Evolutionary conservation across 148 eudicot species (phyloP).

Genomic region (Rhododendron henanense): DNA sequence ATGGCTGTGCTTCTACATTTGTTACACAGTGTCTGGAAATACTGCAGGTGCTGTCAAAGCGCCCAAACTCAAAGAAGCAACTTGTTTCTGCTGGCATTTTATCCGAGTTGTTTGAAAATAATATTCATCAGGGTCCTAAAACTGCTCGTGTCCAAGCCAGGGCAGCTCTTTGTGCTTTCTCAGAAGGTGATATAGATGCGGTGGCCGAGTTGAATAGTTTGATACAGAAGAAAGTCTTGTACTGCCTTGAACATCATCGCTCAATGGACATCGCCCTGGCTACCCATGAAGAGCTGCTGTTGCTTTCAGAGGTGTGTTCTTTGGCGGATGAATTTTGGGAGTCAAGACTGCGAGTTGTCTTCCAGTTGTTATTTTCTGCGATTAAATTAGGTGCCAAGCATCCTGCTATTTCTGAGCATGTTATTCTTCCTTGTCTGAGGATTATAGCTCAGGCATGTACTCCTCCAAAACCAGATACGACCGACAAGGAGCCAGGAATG

Average conservation of each 20-base stretch:
- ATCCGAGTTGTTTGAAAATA: conserved; percentile 94
- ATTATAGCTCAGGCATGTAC: conserved; percentile 97
- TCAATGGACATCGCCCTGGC: conserved; percentile 97
- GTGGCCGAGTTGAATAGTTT: conserved; percentile 83
- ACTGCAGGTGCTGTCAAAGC: conserved; percentile 88
- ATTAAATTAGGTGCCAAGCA: conserved; percentile 92
- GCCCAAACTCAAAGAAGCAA: conserved; percentile 83
- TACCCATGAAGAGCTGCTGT: conserved; percentile 85
- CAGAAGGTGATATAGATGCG: conserved; percentile 88
- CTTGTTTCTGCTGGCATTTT: conserved; percentile 89
- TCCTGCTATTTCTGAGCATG: conserved; percentile 98
- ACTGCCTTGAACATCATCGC: conserved; percentile 98
- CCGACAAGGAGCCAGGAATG: conserved; percentile 55
- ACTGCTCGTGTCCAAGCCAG: conserved; percentile 96
- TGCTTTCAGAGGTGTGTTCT: conserved; percentile 96
- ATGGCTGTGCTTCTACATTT: conserved; percentile 96
- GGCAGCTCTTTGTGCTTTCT: conserved; percentile 95
- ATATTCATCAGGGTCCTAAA: conserved; percentile 97
- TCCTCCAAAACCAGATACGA: conserved; percentile 89
- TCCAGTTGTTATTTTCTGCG: conserved; percentile 88
- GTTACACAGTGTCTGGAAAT: conserved; percentile 96
- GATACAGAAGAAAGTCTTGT: conserved; percentile 87
- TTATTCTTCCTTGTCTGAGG: conserved; percentile 95
- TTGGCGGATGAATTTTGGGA: conserved; percentile 98
- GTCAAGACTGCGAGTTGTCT: conserved; percentile 89